Evolutionary conservation across 2,329 filamentous ascomycete species (phyloP), one percentile per base, ranked within the genome.

Genomic region (Endocalyx cinctus): DNA sequence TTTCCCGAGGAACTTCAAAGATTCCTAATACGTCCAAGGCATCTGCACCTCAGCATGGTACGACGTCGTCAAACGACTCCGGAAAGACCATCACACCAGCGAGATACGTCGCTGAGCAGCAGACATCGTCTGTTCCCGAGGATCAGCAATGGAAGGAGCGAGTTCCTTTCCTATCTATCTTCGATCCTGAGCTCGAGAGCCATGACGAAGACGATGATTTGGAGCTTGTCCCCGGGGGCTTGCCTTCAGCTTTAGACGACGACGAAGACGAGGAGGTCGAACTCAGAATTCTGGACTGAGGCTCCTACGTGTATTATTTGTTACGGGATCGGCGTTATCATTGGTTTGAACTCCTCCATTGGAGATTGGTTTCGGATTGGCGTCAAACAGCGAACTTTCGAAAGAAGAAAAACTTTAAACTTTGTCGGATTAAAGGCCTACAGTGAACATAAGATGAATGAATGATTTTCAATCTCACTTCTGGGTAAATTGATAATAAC

Each of bases 121-220:
- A 58, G 34, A 47, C 34, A 12, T 35, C 42, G 3, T 41, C 43
- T 25, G 31, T 29, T 7, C 38, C 54, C 7, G 59, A 59, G 14
- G 54, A 55, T 19, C 55, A 63, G 33, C 56, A 54, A 31, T 54
- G 55, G 44, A 54, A 59, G 35, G 43, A 59, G 28, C 66, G 62
- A 16, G 72, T 75, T 1, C 64, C 69, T 3, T 79, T 80, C 46
- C 57, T 78, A 27, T 70, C 68, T 11, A 75, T 80, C 15, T 81
- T 82, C 47, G 69, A 78, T 16, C 54, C 56, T 4, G 62, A 66
- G 15, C 51, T 60, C n/a, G 66, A 67, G 4, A 67, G 70, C 6
- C 63, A 69, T n/a, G 58, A 63, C 11, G 60, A 65, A 5, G 54
- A 47, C 10, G 41, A 36, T 18, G 52, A 54, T 17, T n/a, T n/a